These are phyloP conservation scores for Kalmanozyma brasiliensis DNA, from an alignment of 1,284 basidiomycete species.

Conservation along the genomic window DNA sequence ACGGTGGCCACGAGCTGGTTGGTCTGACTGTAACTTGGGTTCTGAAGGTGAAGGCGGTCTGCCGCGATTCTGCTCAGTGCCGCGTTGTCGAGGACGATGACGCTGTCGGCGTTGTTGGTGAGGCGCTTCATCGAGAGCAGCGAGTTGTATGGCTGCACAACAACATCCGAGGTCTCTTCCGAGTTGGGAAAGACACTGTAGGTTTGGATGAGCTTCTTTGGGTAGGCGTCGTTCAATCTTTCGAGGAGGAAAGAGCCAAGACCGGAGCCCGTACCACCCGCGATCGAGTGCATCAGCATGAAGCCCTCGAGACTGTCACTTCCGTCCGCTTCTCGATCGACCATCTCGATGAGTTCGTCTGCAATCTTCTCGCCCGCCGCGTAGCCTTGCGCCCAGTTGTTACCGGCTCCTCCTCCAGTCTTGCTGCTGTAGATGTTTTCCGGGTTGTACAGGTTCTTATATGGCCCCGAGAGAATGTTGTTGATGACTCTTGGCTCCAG, in stretches of 20 bases:
- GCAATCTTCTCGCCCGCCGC: conserved; percentile 86
- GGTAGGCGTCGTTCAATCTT: conserved; percentile 95
- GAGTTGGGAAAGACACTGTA: conserved; percentile 97
- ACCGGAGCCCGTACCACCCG: conserved; percentile 97
- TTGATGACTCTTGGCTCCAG: conserved; percentile 98
- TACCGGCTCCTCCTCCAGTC: conserved; percentile 96
- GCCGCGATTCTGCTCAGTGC: conserved; percentile 90
- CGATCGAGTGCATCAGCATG: conserved; percentile 98
- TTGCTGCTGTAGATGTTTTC: conserved; percentile 97
- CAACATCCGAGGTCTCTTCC: conserved; percentile 66
- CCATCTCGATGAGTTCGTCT: conserved; percentile 99
- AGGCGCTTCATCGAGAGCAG: conserved; percentile 93
- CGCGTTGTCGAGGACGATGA: conserved; percentile 96
- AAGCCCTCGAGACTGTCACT: conserved; percentile 99
- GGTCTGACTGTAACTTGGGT: conserved; percentile 82
- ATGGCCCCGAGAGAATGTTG: conserved; percentile 90
- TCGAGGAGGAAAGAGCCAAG: conserved; percentile 97
- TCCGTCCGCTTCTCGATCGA: conserved; percentile 97
- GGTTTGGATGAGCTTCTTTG: conserved; percentile 98
- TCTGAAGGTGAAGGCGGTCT: conserved; percentile 88
- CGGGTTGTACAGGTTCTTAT: conserved; percentile 93
- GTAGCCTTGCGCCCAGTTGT: conserved; percentile 96
- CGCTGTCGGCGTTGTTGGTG: conserved; percentile 95
- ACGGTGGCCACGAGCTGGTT: conserved; percentile 67
- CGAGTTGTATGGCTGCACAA: conserved; percentile 95